Evolutionary conservation across 306 rosid genomes (phyloP).

Genomic region (Carpinus fangiana): DNA sequence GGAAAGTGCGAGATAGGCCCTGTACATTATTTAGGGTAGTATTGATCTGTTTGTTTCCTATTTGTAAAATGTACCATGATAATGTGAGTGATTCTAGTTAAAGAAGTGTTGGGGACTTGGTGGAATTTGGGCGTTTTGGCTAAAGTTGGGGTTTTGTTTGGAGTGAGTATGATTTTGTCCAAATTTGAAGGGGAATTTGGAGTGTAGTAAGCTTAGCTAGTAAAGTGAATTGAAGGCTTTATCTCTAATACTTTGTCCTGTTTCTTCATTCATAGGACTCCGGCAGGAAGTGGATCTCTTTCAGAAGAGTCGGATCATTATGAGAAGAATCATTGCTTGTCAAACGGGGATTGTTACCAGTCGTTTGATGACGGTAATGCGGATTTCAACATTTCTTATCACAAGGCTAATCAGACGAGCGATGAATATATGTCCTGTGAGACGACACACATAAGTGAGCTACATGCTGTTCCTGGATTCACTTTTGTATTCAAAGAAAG

Average conservation of each 20-base stretch:
- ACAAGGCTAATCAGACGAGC: slow-evolving; percentile 42
- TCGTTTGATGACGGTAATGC: slow-evolving; percentile 45
- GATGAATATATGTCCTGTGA: slow-evolving; percentile 40
- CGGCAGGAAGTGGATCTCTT: slow-evolving; percentile 63
- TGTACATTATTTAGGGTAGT: slow-evolving; percentile 8
- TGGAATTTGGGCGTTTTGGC: neutral
- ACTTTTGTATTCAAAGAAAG: slow-evolving; percentile 54
- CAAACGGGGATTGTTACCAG: slow-evolving; percentile 51
- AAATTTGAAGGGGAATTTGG: slow-evolving; percentile 12
- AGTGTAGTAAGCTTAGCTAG: slow-evolving; percentile 5
- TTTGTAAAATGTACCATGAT: neutral
- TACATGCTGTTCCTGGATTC: slow-evolving; percentile 53
- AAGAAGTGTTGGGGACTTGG: slow-evolving; percentile 1
- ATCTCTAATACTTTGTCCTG: slow-evolving; percentile 13
- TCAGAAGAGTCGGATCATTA: slow-evolving; percentile 65
- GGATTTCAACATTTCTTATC: slow-evolving; percentile 66
- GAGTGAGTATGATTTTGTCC: neutral
- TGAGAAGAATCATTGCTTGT: slow-evolving; percentile 44
- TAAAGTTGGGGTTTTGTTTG: slow-evolving; percentile 5
- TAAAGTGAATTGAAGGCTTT: slow-evolving; percentile 3
- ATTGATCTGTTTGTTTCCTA: slow-evolving; percentile 2
- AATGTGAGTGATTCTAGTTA: slow-evolving; percentile 7
- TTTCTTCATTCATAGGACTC: slow-evolving; percentile 61
- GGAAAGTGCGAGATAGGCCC: slow-evolving; percentile 11
- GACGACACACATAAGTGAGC: slow-evolving; percentile 39